Evolutionary conservation across 352 stramenopile species (phyloP).

Genomic region (Phytophthora ohioensis): DNA sequence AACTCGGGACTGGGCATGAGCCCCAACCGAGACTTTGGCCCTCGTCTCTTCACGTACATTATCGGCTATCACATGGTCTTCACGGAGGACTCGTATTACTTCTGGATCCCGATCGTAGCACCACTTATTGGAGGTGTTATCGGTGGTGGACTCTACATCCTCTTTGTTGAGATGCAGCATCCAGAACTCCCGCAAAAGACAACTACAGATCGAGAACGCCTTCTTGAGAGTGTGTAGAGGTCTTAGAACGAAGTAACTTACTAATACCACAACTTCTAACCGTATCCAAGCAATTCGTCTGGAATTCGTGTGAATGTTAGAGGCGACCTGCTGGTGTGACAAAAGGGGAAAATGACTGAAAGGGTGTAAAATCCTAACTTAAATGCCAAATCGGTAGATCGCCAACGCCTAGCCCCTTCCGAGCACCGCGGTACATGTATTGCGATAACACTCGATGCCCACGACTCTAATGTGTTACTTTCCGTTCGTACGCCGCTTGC

Average conservation of each 20-base stretch:
- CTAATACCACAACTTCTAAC: neutral
- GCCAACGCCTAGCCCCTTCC: no score
- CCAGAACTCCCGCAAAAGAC: slow-evolving; percentile 27
- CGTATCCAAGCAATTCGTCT: neutral
- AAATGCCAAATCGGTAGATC: no score
- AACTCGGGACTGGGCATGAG: slow-evolving; percentile 59
- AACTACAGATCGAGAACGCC: slow-evolving; percentile 3
- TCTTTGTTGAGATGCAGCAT: slow-evolving; percentile 64
- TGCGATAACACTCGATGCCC: no score
- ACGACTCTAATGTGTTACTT: no score
- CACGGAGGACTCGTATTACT: slow-evolving; percentile 46
- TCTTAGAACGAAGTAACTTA: neutral
- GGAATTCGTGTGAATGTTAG: no score
- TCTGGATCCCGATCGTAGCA: slow-evolving; percentile 62
- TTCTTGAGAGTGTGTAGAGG: slow-evolving; percentile 21
- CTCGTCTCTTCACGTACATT: slow-evolving; percentile 45
- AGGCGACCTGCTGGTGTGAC: no score
- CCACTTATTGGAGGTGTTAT: slow-evolving; percentile 46
- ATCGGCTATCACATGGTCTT: slow-evolving; percentile 51
- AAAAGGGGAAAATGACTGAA: neutral
- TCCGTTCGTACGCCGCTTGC: no score
- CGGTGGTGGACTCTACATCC: slow-evolving; percentile 47
- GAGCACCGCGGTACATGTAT: no score
- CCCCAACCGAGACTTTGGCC: slow-evolving; percentile 57
- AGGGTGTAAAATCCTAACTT: no score